Conservation (phyloP, 129 eudicot genomes). For the Logfia minima region DNA sequence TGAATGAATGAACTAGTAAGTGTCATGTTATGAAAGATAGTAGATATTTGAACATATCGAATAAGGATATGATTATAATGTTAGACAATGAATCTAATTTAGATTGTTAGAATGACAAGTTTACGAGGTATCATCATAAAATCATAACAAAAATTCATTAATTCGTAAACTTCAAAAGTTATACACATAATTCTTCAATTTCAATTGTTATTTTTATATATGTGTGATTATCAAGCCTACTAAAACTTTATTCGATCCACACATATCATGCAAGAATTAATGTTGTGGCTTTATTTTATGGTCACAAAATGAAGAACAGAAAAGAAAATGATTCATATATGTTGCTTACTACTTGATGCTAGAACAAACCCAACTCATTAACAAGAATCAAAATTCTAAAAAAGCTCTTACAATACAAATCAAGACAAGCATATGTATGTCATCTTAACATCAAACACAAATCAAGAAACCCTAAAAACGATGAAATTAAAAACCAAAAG, state of each 20-base stretch:
- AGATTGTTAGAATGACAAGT: slow-evolving; percentile 8
- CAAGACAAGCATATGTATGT: slow-evolving; percentile 34
- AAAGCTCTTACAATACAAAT: slow-evolving; percentile 32
- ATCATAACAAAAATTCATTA: neutral
- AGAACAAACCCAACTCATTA: neutral
- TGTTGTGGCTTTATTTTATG: neutral
- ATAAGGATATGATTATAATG: neutral
- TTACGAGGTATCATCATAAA: neutral
- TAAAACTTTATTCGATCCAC: neutral
- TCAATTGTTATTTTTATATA: neutral
- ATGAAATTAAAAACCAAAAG: slow-evolving; percentile 12
- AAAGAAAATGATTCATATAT: neutral
- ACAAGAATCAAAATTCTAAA: slow-evolving; percentile 18
- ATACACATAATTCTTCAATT: too few relatives aligned
- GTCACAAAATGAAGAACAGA: neutral
- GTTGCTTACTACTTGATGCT: slow-evolving; percentile 1
- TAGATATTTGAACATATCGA: too few relatives aligned
- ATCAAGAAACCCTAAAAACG: slow-evolving; percentile 23
- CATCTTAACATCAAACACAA: slow-evolving; percentile 35
- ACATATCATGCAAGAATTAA: slow-evolving; percentile 5
- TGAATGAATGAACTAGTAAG: neutral
- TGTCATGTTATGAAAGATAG: neutral
- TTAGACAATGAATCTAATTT: neutral
- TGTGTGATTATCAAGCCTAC: neutral
- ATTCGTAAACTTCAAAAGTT: too few relatives aligned